Base-by-base conservation (phyloP, 352 stramenopile genomes). In the Globisporangium nodosum region DNA sequence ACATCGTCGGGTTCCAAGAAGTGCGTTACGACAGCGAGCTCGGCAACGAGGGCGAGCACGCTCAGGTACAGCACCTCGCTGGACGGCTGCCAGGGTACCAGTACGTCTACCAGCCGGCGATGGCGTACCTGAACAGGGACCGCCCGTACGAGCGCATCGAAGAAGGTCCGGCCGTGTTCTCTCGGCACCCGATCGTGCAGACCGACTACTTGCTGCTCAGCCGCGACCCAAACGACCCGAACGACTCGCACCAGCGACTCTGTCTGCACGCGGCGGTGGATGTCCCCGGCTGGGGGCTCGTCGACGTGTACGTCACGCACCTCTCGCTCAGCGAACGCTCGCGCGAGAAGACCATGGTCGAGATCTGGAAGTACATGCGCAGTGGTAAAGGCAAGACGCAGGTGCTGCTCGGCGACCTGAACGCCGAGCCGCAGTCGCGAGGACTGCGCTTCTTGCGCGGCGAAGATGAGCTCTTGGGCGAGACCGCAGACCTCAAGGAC, bases 251-350 rank as follows among this genome's bases (percentile, higher is more conserved):
- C 56, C 85, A 95, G 67, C 81, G 87, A 0, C 63, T 95, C 4
- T 94, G 84, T 63, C 73, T 96, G 24, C 85, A 94, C 59, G 81
- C 81, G 12, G 73, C 86, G 13, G 72, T 96, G 0, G 67, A 80
- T 45, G 74, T 89, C 35, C 82, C 85, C 11, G 50, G 71, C 8
- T 90, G 74, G 69, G 84, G 85, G 2, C 49, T 70, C 27, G 73
- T 95, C 18, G 85, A 96, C 54, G 83, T 95, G 37, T 96, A 94
- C 61, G 85, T 92, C 53, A 92, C 85, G 3, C 87, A 96, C 48
- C 60, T 96, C 46, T 93, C 87, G 52, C 70, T 96, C 31, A 89
- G 80, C 53, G 77, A 94, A 57, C 65, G 66, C 30, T 85, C 70
- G 2, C 78, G 87, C 33, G 78, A 94, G 64, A 71, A 86, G 53